These are phyloP conservation scores for Cicer judaicum DNA, from an alignment of 306 rosid genomes.

Conservation along the genomic window DNA sequence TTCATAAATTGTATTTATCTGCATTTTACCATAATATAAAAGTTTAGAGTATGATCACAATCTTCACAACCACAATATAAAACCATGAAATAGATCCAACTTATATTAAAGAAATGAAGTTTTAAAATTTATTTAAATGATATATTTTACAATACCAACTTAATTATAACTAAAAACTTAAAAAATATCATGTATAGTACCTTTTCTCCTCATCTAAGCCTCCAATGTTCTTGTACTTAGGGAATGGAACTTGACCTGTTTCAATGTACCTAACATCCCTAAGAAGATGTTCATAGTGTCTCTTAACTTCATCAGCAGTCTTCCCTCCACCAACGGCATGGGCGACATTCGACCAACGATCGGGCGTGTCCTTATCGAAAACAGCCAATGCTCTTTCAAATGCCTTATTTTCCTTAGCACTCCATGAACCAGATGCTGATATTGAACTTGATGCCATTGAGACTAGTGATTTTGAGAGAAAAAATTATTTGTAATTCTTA, in stretches of 20 bases:
- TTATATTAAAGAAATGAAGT: background rate
- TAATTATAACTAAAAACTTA: background rate
- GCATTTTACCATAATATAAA: too few relatives aligned
- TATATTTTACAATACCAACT: background rate
- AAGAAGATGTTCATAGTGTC: constrained; percentile 76
- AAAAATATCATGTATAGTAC: constrained; percentile 31
- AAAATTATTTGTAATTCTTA: too few relatives aligned
- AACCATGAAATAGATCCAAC: background rate
- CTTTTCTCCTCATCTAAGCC: constrained; percentile 57
- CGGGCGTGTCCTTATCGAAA: constrained; percentile 86
- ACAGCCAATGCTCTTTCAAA: constrained; percentile 89
- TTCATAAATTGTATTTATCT: too few relatives aligned
- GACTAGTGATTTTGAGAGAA: background rate
- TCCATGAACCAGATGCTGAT: constrained; percentile 76
- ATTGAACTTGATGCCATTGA: constrained; percentile 75
- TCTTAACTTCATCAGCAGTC: constrained; percentile 81
- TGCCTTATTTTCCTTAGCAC: constrained; percentile 85
- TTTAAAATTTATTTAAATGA: constrained; percentile 4
- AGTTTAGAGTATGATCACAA: too few relatives aligned
- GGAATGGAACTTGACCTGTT: constrained; percentile 75
- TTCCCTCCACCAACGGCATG: constrained; percentile 72
- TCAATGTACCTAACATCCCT: constrained; percentile 77
- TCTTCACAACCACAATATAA: too few relatives aligned
- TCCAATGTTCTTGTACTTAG: constrained; percentile 63
- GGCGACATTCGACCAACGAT: constrained; percentile 88